Evolutionary conservation across 2,329 filamentous ascomycete genomes (phyloP), one percentile per base, ranked within the genome.

Genomic region (Trichoderma hamatum): DNA sequence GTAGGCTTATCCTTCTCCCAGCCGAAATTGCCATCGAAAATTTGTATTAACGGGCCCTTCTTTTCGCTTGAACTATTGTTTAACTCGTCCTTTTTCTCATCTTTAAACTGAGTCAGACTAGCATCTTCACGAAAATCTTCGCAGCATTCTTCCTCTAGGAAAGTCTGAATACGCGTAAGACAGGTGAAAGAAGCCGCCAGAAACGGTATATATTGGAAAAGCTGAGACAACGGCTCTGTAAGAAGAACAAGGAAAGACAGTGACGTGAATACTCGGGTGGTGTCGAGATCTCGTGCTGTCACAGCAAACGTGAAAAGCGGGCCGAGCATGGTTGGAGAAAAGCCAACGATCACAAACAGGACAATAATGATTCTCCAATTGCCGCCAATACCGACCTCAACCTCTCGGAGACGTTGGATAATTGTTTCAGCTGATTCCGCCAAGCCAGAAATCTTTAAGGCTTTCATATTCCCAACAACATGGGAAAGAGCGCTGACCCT

Each of bases 221-320:
- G 52, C 3, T 52, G 30, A 0, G 72, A 55, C 0, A 83, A 70
- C 0, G 81, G 81, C 1, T 69, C 65, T 0, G 77, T 74, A 1
- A 82, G 71, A 0, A 83, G 74, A 0, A 76, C 66, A 9, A 82
- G 70, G 61, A 78, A 79, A 0, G 80, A 78, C 0, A 82, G 16
- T 0, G 77, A 75, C 0, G 75, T 78, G 49, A 79, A 82, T 0
- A 80, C 75, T 3, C 72, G 75, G 2, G 75, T 74, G 0, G 76
- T 71, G 11, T 74, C 73, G 26, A 80, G 71, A 4, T 63, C 62
- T 2, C 56, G 21, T 0, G 75, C 73, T 0, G 77, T 75, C 13
- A 77, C 70, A 1, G 76, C 78, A 46, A 80, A 79, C 0, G 78
- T 79, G 6, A 79, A 43, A 3, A 76, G 72, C 0, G 79, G 79